Evolutionary conservation across 192 early-diverging fungal species (phyloP), one percentile per base, ranked within the genome.

Genomic region (Backusella tuberculispora): DNA sequence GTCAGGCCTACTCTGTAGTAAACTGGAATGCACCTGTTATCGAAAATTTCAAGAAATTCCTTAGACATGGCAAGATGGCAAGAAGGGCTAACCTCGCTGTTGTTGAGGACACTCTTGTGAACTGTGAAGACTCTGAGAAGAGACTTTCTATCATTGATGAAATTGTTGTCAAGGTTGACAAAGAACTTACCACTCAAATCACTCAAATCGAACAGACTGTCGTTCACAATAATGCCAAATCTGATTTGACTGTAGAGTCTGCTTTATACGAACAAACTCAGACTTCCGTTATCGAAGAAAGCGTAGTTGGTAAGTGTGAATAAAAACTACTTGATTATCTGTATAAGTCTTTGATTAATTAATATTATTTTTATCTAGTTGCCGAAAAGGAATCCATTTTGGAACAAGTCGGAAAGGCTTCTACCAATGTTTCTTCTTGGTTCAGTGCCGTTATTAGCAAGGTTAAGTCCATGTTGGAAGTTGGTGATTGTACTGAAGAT

Each of bases 401-500:
- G 0, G 68, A n/a, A 7, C 37, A 68, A n/a, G 15, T 68, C 21
- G 24, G 10, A 0, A 44, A 70, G 7, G 45, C 46, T 50, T 21
- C 68, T 70, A 26, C 24, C 6, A 10, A 6, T 43, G 48, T 53
- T 0, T n/a, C 29, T 8, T 7, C 26, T 6, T 72, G 71, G 71
- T 72, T 72, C 17, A 8, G 4, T 13, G 10, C 15, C 60, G 24
- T 60, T 0, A 37, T 43, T 5, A 7, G 53, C 5, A 41, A 72
- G 12, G 17, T 72, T 6, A 60, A 2, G 0, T 21, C 38, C 8
- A 38, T 41, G 47, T 15, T 72, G 10, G 53, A 72, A 43, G 53
- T 70, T 38, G 69, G 47, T 67, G 42, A 60, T 0, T 41, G 71
- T 34, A 41, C 44, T 70, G 69, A 70, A 70, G 46, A 70, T 4